Conservation (phyloP, 495 filamentous ascomycete species). For the Podospora comata region DNA sequence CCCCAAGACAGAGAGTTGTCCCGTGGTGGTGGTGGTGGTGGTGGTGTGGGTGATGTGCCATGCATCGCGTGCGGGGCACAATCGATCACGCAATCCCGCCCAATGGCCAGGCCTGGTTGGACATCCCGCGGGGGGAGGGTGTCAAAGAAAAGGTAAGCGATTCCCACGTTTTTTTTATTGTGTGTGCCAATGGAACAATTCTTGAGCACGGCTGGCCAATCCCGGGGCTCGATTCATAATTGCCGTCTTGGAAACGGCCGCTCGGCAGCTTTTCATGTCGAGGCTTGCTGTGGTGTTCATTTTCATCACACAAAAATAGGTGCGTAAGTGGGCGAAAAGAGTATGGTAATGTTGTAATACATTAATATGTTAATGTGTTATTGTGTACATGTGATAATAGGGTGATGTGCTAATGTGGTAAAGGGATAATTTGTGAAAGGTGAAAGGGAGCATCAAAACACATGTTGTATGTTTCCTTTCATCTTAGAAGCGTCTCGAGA, state of each 20-base stretch:
- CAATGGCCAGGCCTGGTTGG: not conserved
- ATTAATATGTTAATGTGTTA: too few relatives aligned
- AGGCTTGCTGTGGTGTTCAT: too few relatives aligned
- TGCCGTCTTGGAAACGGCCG: not conserved
- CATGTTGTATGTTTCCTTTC: too few relatives aligned
- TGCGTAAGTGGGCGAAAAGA: too few relatives aligned
- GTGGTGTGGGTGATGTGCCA: slow-evolving; percentile 1
- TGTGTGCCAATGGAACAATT: not conserved
- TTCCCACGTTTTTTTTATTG: not conserved
- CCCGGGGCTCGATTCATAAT: not conserved
- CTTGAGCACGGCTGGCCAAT: not conserved
- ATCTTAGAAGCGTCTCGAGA: not conserved
- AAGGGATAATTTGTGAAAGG: too few relatives aligned
- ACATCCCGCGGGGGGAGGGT: not conserved
- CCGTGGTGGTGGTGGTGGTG: not conserved
- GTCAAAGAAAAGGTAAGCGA: not conserved
- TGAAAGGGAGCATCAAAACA: too few relatives aligned
- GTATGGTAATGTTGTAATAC: too few relatives aligned
- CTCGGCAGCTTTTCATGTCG: not conserved
- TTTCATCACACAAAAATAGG: too few relatives aligned
- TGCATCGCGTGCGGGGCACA: slow-evolving; percentile 21
- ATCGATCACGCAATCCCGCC: slow-evolving; percentile 23
- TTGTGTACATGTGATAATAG: too few relatives aligned
- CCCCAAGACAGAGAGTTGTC: not conserved
- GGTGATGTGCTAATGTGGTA: too few relatives aligned